phyloP scores from a whole-genome alignment of 495 filamentous ascomycete genomes.

The Staphylotrichum longicolle region DNA sequence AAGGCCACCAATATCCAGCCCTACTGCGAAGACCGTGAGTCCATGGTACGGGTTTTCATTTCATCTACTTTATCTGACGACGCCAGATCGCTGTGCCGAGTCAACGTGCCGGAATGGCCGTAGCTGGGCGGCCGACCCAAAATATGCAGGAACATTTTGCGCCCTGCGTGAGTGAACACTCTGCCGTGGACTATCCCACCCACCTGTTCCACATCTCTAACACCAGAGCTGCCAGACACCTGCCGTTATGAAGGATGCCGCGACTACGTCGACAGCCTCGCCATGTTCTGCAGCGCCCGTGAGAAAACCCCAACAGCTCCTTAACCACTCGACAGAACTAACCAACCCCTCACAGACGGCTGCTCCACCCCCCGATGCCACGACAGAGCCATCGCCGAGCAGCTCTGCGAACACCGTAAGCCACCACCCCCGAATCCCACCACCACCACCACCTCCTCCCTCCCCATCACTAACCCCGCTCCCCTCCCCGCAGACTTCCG shows the following conservation, averaged over 20 bases:
- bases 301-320: neutral
- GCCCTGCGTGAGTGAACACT: slow-evolving; percentile 19
- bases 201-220: too few species aligned
- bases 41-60: too few species aligned
- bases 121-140: slow-evolving; percentile 1
- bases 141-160: slow-evolving; percentile 18
- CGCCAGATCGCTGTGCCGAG: slow-evolving; percentile 23
- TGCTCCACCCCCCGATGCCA: slow-evolving; percentile 26
- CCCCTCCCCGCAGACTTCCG: slow-evolving; percentile 25
- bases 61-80: neutral
- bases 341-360: slow-evolving; percentile 15
- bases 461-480: neutral
- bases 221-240: slow-evolving; percentile 20
- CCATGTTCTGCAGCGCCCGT: slow-evolving; percentile 28
- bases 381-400: slow-evolving; percentile 23
- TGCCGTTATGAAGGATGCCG: slow-evolving; percentile 25
- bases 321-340: neutral
- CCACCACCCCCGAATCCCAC: neutral
- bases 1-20: slow-evolving; percentile 18
- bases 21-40: slow-evolving; percentile 35
- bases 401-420: slow-evolving; percentile 28
- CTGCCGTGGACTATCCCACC: neutral
- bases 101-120: slow-evolving; percentile 12
- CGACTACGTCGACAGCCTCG: slow-evolving; percentile 20
- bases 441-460: neutral